Evolutionary conservation across 306 rosid genomes (phyloP).

Genomic region (Cucumis hystrix): DNA sequence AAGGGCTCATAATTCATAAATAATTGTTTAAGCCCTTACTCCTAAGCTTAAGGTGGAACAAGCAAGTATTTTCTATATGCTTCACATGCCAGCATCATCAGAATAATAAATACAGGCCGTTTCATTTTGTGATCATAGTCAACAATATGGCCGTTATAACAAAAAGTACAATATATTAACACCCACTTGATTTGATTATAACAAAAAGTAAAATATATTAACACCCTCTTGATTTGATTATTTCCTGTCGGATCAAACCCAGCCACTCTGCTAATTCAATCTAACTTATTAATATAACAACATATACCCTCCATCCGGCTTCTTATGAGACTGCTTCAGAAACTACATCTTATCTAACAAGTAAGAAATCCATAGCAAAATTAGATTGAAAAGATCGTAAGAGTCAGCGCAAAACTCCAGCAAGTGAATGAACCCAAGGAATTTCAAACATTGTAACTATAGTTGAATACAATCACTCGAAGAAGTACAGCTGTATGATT

Average conservation of each 20-base stretch:
- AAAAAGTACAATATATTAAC: not conserved
- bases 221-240: not conserved
- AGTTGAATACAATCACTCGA: not conserved
- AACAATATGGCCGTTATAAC: not conserved
- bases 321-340: not conserved
- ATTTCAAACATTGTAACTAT: not conserved
- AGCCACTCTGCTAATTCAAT: not conserved
- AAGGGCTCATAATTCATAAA: not conserved
- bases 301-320: not conserved
- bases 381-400: not conserved
- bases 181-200: not conserved
- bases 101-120: not conserved
- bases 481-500: not conserved
- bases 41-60: not conserved
- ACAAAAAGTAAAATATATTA: not conserved
- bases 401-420: not conserved
- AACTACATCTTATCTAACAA: not conserved
- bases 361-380: not conserved
- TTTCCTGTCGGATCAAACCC: not conserved
- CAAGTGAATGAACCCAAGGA: not conserved
- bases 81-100: not conserved
- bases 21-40: not conserved
- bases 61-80: not conserved
- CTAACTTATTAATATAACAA: not conserved
- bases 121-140: not conserved